phyloP scores from a whole-genome alignment of 345 rosid species.

The Arabidopsis arenosa region DNA sequence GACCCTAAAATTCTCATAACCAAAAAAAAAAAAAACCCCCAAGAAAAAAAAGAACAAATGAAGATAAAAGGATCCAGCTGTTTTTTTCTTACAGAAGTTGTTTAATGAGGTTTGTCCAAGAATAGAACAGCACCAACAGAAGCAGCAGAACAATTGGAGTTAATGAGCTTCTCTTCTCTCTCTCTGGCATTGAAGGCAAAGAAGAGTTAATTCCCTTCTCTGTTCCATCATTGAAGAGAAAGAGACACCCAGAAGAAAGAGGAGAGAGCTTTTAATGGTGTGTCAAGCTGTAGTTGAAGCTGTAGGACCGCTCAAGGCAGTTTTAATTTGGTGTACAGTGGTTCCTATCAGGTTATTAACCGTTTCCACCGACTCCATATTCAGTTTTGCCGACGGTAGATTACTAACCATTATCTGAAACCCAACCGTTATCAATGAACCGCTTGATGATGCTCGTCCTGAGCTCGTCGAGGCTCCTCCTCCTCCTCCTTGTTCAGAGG shows the following conservation, averaged over 20 bases:
- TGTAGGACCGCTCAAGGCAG: constrained; percentile 80
- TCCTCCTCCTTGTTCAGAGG: constrained; percentile 49
- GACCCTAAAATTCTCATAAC: constrained; percentile 28
- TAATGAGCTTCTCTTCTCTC: constrained; percentile 46
- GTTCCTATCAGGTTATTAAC: constrained; percentile 86
- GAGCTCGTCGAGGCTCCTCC: constrained; percentile 79
- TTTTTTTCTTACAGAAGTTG: constrained; percentile 35
- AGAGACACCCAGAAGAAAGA: constrained; percentile 46
- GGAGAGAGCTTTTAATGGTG: constrained; percentile 36
- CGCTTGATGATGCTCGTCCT: constrained; percentile 51
- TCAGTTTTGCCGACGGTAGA: constrained; percentile 85
- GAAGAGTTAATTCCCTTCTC: constrained; percentile 47
- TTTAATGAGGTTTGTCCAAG: constrained; percentile 51
- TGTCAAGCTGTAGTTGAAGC: constrained; percentile 48
- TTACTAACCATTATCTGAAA: constrained; percentile 94
- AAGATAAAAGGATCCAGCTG: constrained; percentile 47
- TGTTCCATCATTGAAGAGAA: constrained; percentile 47
- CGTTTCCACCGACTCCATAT: constrained; percentile 91
- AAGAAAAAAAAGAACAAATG: constrained; percentile 38
- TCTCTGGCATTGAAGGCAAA: constrained; percentile 44
- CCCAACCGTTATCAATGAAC: constrained; percentile 84
- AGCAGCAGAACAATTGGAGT: constrained; percentile 40
- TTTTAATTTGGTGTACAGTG: constrained; percentile 92
- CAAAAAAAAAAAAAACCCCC: not conserved
- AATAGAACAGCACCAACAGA: constrained; percentile 69